phyloP scores from a whole-genome alignment of 2,329 filamentous ascomycete genomes.

The Colletotrichum scovillei region DNA sequence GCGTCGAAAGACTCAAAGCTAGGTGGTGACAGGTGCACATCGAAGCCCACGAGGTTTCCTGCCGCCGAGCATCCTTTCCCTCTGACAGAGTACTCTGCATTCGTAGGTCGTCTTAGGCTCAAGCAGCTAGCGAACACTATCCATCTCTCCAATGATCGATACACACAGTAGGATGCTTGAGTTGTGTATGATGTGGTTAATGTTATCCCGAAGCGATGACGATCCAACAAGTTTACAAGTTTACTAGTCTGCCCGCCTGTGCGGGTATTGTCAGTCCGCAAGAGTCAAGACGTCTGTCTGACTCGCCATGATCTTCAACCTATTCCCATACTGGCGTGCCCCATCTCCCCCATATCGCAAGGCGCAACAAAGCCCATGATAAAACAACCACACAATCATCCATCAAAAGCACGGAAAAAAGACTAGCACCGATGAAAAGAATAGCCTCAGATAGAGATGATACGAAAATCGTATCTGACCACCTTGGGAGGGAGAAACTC shows the following conservation, averaged over 20 bases:
- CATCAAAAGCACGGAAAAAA: neutral
- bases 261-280: neutral
- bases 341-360: neutral
- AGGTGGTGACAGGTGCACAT: neutral
- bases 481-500: neutral
- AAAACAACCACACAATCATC: neutral
- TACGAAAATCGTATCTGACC: neutral
- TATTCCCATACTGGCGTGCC: neutral
- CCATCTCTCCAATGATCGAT: neutral
- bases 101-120: neutral
- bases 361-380: neutral
- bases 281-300: neutral
- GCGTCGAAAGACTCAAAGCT: no score
- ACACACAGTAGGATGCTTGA: neutral
- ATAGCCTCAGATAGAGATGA: neutral
- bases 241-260: neutral
- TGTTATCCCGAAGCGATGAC: neutral
- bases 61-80: no score
- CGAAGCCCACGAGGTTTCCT: neutral
- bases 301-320: neutral
- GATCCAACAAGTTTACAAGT: neutral
- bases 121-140: neutral
- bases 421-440: neutral
- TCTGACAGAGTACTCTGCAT: no score
- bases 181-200: neutral